A percentile compares a stretch with the other conserved stretches of the same genome.
phyloP scores from a whole-genome alignment of 176 grass and related monocot species.

The Puccinellia tenuiflora region DNA sequence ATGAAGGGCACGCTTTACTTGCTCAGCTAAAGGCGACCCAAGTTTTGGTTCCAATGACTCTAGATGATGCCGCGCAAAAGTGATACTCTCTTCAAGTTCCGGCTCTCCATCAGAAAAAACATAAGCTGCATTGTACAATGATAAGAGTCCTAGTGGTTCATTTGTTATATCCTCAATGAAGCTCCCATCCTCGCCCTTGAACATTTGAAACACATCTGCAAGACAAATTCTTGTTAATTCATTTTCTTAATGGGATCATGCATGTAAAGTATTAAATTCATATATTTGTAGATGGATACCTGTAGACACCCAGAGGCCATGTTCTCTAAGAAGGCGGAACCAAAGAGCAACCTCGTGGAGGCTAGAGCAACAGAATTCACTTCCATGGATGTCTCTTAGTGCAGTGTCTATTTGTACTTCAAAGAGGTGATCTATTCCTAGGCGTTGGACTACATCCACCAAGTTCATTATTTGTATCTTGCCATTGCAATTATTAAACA shows the following conservation, averaged over 20 bases:
- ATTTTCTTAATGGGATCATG: too few species aligned
- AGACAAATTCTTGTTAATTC: too few species aligned
- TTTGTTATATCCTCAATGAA: not conserved
- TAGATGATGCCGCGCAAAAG: not conserved
- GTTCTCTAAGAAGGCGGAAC: not conserved
- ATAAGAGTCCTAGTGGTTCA: not conserved
- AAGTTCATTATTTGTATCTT: not conserved
- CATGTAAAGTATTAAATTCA: too few species aligned
- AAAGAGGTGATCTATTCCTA: not conserved
- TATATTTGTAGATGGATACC: too few species aligned
- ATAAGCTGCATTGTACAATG: conserved; percentile 12
- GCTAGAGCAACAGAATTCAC: not conserved
- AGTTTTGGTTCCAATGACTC: not conserved
- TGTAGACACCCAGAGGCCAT: not conserved
- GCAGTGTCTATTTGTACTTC: not conserved
- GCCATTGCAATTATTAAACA: not conserved
- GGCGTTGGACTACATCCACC: not conserved
- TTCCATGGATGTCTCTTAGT: not conserved
- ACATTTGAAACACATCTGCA: not conserved
- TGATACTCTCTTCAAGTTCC: not conserved
- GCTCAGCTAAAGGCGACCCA: too few species aligned
- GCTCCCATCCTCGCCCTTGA: not conserved
- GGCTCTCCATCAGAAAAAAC: not conserved
- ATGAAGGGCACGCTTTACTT: too few species aligned
- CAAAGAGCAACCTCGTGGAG: conserved; percentile 8